phyloP scores from a whole-genome alignment of 1,284 basidiomycete genomes.

The Ceratorhiza oryzae-sativae region DNA sequence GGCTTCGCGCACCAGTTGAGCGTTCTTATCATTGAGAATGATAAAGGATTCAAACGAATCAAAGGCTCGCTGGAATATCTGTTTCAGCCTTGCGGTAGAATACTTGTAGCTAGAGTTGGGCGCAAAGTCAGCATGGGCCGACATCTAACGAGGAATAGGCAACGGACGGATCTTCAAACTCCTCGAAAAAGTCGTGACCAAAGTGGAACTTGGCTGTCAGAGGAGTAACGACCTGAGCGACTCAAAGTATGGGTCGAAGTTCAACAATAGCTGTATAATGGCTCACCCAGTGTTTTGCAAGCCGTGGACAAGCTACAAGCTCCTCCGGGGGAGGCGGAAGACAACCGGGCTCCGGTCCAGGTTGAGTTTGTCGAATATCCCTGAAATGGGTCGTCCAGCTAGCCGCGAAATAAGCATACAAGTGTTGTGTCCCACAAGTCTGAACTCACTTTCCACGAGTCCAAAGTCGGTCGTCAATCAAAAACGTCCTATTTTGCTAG shows the following conservation, averaged over 20 bases:
- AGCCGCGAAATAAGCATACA: constrained; percentile 16
- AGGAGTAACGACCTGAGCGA: constrained; percentile 63
- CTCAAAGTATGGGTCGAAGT: constrained; percentile 34
- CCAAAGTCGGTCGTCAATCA: constrained; percentile 67
- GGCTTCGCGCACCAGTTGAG: constrained; percentile 58
- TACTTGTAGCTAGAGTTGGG: constrained; percentile 57
- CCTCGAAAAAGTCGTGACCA: constrained; percentile 60
- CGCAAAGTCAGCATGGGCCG: neutral
- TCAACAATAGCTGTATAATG: neutral
- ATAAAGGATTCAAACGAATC: constrained; percentile 62
- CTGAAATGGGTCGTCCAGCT: constrained; percentile 74
- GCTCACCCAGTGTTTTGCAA: constrained; percentile 69
- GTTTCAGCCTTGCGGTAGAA: constrained; percentile 62
- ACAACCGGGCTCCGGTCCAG: constrained; percentile 70
- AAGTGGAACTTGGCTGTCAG: constrained; percentile 70
- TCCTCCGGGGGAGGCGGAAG: constrained; percentile 67
- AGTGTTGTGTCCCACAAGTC: neutral
- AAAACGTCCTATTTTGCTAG: constrained; percentile 61
- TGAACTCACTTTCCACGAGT: constrained; percentile 67
- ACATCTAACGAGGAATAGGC: neutral
- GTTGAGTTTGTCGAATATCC: constrained; percentile 62
- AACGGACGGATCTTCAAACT: constrained; percentile 68
- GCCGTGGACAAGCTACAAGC: constrained; percentile 73
- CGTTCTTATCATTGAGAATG: constrained; percentile 58
- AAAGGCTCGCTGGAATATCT: constrained; percentile 59